Evolutionary conservation across 2,329 filamentous ascomycete genomes (phyloP).

Genomic region (Cryphonectria carpinicola): DNA sequence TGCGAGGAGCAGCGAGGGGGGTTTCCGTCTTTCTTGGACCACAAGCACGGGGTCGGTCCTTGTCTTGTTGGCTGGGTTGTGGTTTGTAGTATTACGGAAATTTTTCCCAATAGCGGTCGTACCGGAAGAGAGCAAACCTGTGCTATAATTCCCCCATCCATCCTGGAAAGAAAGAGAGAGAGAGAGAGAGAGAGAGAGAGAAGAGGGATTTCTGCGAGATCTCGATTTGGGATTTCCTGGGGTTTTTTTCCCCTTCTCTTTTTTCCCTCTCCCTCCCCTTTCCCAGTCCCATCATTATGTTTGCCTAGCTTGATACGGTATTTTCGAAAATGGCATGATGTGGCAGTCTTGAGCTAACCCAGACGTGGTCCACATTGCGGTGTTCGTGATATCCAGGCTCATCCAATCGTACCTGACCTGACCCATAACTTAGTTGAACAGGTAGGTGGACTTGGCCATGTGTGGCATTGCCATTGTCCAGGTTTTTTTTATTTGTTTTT

Average conservation of each 20-base stretch:
- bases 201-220: neutral
- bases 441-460: conserved; percentile 1
- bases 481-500: neutral
- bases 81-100: conserved; percentile 6
- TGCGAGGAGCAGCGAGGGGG: neutral
- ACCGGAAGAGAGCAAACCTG: conserved; percentile 21
- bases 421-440: neutral
- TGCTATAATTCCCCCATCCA: neutral
- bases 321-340: conserved; percentile 4
- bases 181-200: conserved; percentile 7
- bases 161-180: conserved; percentile 1
- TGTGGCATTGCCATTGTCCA: conserved; percentile 13
- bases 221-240: neutral
- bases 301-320: neutral
- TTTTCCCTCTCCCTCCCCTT: neutral
- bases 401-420: neutral
- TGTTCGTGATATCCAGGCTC: conserved; percentile 7
- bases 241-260: neutral
- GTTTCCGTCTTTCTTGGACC: neutral
- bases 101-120: neutral
- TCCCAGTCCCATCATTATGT: neutral
- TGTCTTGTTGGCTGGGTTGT: conserved; percentile 10
- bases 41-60: neutral
- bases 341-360: conserved; percentile 8
- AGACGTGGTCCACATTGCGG: conserved; percentile 18